Evolutionary conservation across 1,139 yeast genomes (phyloP).

Genomic region (Scheffersomyces stambukii): DNA sequence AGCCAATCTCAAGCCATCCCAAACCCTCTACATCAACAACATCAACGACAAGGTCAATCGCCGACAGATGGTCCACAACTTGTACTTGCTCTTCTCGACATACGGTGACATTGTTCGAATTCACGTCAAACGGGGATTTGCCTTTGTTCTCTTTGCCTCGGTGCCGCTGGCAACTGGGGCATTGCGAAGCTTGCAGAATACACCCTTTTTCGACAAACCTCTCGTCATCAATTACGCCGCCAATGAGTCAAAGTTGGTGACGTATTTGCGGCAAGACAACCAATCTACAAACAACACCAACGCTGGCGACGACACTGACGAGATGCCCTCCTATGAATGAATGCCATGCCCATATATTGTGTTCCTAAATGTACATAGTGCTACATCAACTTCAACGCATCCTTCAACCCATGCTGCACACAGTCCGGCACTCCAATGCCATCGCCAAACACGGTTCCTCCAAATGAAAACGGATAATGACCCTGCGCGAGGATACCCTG

Average conservation of each 20-base stretch:
- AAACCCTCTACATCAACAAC: constrained; percentile 63
- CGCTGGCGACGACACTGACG: constrained; percentile 1
- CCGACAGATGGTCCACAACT: constrained; percentile 42
- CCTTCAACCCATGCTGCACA: constrained; percentile 57
- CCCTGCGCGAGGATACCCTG: constrained; percentile 25
- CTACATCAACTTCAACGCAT: constrained; percentile 34
- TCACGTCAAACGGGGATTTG: constrained; percentile 64
- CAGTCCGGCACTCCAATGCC: constrained; percentile 93
- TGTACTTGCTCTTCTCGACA: constrained; percentile 60
- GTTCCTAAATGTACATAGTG: neutral
- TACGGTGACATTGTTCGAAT: constrained; percentile 68
- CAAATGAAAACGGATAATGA: constrained; percentile 47
- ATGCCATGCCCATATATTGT: constrained; percentile 1
- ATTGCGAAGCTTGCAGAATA: constrained; percentile 43
- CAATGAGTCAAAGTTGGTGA: constrained; percentile 26
- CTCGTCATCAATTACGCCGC: constrained; percentile 48
- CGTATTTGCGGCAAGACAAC: constrained; percentile 6
- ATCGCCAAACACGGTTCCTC: constrained; percentile 79
- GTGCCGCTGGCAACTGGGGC: constrained; percentile 53
- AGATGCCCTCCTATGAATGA: constrained; percentile 10
- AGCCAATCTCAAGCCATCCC: constrained; percentile 14
- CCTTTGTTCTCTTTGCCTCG: constrained; percentile 58
- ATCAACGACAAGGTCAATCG: constrained; percentile 59
- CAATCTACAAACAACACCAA: neutral
- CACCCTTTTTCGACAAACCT: constrained; percentile 52